Conservation (phyloP, 176 grass and related monocot species). For the Hordeum marinum region DNA sequence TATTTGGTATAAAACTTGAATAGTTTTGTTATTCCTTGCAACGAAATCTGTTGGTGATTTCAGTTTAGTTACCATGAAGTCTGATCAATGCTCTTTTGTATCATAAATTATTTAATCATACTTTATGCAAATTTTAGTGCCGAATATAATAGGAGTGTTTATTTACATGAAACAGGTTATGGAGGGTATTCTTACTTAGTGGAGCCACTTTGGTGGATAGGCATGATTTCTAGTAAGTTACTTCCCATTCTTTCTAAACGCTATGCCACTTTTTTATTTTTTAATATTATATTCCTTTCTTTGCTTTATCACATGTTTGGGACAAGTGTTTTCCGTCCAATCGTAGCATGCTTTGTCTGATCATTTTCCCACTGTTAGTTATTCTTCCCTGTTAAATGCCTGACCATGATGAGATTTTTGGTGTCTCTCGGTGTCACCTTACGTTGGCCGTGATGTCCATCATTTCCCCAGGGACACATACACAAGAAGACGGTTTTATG, state of each 20-base stretch:
- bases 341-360: not conserved
- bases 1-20: not conserved
- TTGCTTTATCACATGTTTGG: slow-evolving; percentile 8
- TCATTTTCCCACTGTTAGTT: not conserved
- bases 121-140: not conserved
- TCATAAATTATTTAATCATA: not conserved
- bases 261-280: not conserved
- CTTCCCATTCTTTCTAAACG: slow-evolving; percentile 6
- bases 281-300: not conserved
- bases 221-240: slow-evolving; percentile 85
- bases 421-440: not conserved
- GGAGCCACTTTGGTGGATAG: slow-evolving; percentile 88
- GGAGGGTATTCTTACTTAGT: slow-evolving; percentile 88
- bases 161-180: slow-evolving; percentile 48
- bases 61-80: not conserved
- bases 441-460: not conserved
- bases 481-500: not conserved
- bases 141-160: not conserved
- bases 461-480: not conserved
- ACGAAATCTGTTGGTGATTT: not conserved
- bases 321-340: not conserved
- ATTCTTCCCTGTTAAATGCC: not conserved
- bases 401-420: not conserved
- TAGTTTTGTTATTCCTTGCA: not conserved
- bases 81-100: not conserved